Base-by-base conservation (phyloP, 495 filamentous ascomycete species). In the Penicillium dipodomyicola region DNA sequence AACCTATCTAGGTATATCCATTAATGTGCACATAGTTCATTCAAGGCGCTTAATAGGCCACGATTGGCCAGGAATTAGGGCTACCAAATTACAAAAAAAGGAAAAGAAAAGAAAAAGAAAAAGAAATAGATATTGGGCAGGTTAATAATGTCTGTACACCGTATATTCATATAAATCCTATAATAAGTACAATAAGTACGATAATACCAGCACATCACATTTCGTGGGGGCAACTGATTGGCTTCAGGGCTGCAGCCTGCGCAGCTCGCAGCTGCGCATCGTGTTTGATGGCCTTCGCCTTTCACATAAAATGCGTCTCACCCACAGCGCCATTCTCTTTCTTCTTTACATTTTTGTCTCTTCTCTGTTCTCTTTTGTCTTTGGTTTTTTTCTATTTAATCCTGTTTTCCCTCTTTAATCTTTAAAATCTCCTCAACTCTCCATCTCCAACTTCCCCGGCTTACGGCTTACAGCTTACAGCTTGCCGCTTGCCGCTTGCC, bases 191-290 rank as follows among this genome's bases (percentile, higher is more conserved):
- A 23, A 22, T 22, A 20, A 23, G 22, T 23, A 23, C 19, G 15
- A 14, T 30, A 11, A 17, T 14, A 44, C 17, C 53, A 55, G 30
- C 42, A 25, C 53, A 47, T n/a, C n/a, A 8, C 27, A 25, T 25
- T 47, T 55, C 53, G 53, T 56, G 53, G 53, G 44, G 23, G 7
- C 33, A 33, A 56, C 43, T 56, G 53, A 56, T 56, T 56, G 53
- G 53, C 46, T 33, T 56, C 12, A 25, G 39, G 23, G 29, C 51
- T 54, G 51, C 53, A 56, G 53, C 27, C 45, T 48, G 23, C 23
- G 15, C 35, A 39, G 35, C 15, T 39, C 11, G 33, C 33, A 35
- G 12, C 12, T 6, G 35, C 35, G 7, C n/a, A 39, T 37, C 35
- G 22, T 25, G 22, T 23, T 23, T 23, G 22, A 23, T 23, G 3